Evolutionary conservation across 1,139 yeast genomes (phyloP).

Genomic region (Lodderomyces orthopsilosis): DNA sequence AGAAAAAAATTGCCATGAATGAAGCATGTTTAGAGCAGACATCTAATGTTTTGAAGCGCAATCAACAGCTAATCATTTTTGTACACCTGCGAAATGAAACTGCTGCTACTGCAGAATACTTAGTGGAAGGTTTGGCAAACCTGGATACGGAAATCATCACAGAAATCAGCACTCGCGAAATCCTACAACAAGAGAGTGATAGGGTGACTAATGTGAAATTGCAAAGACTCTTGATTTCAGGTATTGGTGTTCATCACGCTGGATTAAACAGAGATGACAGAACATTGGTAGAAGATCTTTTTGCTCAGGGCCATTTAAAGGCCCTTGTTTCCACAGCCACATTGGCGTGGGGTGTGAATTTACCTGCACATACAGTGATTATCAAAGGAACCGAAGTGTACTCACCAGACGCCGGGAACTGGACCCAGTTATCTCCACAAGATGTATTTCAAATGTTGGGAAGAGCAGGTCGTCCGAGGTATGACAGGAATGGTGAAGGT

Average conservation of each 20-base stretch:
- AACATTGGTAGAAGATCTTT: slow-evolving; percentile 75
- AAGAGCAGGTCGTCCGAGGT: slow-evolving; percentile 96
- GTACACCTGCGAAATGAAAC: slow-evolving; percentile 96
- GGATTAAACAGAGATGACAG: slow-evolving; percentile 78
- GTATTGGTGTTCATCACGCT: slow-evolving; percentile 94
- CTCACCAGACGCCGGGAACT: slow-evolving; percentile 83
- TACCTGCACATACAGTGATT: slow-evolving; percentile 95
- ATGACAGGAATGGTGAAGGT: slow-evolving; percentile 92
- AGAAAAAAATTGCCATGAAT: slow-evolving; percentile 78
- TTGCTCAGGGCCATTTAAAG: slow-evolving; percentile 81
- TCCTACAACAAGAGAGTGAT: slow-evolving; percentile 63
- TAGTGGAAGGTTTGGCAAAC: slow-evolving; percentile 60
- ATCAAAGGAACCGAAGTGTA: slow-evolving; percentile 94
- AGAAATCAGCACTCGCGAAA: slow-evolving; percentile 62
- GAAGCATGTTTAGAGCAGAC: slow-evolving; percentile 88
- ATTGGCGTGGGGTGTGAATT: slow-evolving; percentile 97
- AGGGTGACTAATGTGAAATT: slow-evolving; percentile 53
- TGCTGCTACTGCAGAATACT: slow-evolving; percentile 73
- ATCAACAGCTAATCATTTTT: slow-evolving; percentile 80
- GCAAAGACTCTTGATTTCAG: slow-evolving; percentile 60
- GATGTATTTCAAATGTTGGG: slow-evolving; percentile 96
- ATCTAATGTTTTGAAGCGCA: slow-evolving; percentile 53
- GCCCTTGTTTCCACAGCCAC: slow-evolving; percentile 93
- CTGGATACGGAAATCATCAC: slow-evolving; percentile 49
- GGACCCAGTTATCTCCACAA: slow-evolving; percentile 90